Percentiles rank a stretch among this genome's conserved stretches.
Evolutionary conservation across 2,329 filamentous ascomycete species (phyloP).

Genomic region (Cytospora piceae): DNA sequence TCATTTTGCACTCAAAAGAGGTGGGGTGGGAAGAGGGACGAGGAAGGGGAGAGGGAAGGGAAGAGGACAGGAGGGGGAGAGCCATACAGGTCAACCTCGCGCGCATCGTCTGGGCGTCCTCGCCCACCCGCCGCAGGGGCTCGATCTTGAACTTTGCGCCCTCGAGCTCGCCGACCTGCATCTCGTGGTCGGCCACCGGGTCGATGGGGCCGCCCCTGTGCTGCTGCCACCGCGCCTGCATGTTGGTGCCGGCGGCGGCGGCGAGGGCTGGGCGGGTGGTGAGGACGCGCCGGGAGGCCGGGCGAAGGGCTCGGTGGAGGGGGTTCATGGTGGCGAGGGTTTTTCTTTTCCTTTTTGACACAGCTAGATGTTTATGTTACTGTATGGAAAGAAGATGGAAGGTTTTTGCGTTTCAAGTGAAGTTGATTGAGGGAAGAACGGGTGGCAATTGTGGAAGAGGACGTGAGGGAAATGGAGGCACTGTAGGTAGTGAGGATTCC

Average conservation of each 20-base stretch:
- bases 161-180: slow-evolving; percentile 84
- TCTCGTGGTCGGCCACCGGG: slow-evolving; percentile 52
- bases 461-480: neutral
- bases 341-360: neutral
- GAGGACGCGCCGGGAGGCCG: slow-evolving; percentile 32
- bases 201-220: slow-evolving; percentile 33
- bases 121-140: slow-evolving; percentile 82
- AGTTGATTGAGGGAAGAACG: neutral
- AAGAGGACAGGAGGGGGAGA: slow-evolving; percentile 30
- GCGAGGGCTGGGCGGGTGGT: slow-evolving; percentile 20
- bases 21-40: neutral
- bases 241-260: slow-evolving; percentile 11
- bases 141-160: slow-evolving; percentile 86
- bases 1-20: neutral
- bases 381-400: neutral
- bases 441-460: neutral
- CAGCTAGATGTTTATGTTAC: neutral
- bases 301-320: slow-evolving; percentile 25
- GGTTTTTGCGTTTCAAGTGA: neutral
- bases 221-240: slow-evolving; percentile 23
- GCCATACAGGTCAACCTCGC: slow-evolving; percentile 74
- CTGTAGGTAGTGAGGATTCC: neutral
- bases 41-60: neutral
- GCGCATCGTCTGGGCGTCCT: slow-evolving; percentile 83
- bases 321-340: slow-evolving; percentile 14